Evolutionary conservation across 768 basidiomycete genomes (phyloP).

Genomic region (Exidia glandulosa): DNA sequence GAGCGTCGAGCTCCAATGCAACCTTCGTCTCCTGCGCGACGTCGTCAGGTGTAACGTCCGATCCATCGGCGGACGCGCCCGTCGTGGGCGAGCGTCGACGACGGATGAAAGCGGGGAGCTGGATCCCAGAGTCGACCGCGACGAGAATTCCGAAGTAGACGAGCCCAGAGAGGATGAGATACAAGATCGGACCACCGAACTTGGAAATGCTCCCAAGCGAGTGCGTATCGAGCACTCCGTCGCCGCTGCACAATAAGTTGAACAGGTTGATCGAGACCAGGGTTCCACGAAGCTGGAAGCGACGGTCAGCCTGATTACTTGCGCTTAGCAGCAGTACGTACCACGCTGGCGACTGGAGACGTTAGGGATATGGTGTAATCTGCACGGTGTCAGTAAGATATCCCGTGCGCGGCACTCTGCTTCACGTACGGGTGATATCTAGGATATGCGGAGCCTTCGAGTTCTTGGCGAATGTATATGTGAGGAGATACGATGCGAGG

Average conservation of each 20-base stretch:
- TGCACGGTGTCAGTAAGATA: constrained; percentile 6
- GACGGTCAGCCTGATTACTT: neutral
- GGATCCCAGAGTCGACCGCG: constrained; percentile 60
- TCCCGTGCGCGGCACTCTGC: neutral
- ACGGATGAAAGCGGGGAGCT: constrained; percentile 17
- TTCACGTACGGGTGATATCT: constrained; percentile 41
- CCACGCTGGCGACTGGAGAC: constrained; percentile 59
- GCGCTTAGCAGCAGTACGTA: constrained; percentile 23
- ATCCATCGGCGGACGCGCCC: constrained; percentile 13
- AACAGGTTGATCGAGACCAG: constrained; percentile 74
- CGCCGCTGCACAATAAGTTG: constrained; percentile 51
- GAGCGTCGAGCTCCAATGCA: constrained; percentile 33
- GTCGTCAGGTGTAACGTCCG: constrained; percentile 26
- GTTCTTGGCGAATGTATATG: constrained; percentile 60
- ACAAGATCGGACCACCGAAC: constrained; percentile 67
- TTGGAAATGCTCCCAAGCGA: constrained; percentile 43
- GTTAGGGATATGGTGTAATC: constrained; percentile 58
- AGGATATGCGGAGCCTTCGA: constrained; percentile 43
- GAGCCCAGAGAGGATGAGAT: constrained; percentile 51
- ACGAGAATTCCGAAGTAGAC: constrained; percentile 53
- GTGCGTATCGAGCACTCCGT: constrained; percentile 30
- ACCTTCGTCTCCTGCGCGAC: constrained; percentile 44
- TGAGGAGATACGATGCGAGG: constrained; percentile 55
- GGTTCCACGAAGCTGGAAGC: constrained; percentile 44
- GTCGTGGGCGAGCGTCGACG: constrained; percentile 21